Conservation (phyloP, 164 flowering plant genomes). For the Stephania cephalantha region DNA sequence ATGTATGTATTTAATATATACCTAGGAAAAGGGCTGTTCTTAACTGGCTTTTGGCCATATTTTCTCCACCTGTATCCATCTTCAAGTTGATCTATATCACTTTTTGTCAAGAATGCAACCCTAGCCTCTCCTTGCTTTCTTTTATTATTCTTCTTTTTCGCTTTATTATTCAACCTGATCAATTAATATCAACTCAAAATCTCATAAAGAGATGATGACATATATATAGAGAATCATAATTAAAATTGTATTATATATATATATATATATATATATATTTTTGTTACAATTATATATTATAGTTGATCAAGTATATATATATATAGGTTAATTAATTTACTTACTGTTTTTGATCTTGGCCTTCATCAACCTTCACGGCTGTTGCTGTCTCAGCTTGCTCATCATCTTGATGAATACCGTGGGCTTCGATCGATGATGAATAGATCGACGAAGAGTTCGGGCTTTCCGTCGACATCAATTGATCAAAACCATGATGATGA, state of each 20-base stretch:
- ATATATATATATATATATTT: too few species aligned
- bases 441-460: conserved; percentile 72
- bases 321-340: conserved; percentile 5
- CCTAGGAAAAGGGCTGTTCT: conserved; percentile 93
- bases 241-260: too few species aligned
- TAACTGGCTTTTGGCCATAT: conserved; percentile 93
- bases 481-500: not conserved
- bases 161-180: conserved; percentile 38
- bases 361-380: too few species aligned
- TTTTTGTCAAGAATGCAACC: conserved; percentile 91
- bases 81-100: conserved; percentile 78
- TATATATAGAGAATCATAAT: not conserved
- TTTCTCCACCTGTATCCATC: conserved; percentile 92
- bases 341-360: conserved; percentile 27
- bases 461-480: conserved; percentile 34
- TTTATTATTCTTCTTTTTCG: conserved; percentile 68
- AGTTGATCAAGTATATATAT: too few species aligned
- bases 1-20: conserved; percentile 9
- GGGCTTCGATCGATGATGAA: conserved; percentile 58
- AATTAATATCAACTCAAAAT: not conserved
- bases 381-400: conserved; percentile 12
- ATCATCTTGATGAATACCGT: conserved; percentile 12
- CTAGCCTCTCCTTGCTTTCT: conserved; percentile 70
- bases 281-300: too few species aligned
- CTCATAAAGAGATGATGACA: conserved; percentile 13